These are phyloP conservation scores for Suillus subalutaceus DNA, from an alignment of 768 basidiomycete genomes.

Conservation along the genomic window DNA sequence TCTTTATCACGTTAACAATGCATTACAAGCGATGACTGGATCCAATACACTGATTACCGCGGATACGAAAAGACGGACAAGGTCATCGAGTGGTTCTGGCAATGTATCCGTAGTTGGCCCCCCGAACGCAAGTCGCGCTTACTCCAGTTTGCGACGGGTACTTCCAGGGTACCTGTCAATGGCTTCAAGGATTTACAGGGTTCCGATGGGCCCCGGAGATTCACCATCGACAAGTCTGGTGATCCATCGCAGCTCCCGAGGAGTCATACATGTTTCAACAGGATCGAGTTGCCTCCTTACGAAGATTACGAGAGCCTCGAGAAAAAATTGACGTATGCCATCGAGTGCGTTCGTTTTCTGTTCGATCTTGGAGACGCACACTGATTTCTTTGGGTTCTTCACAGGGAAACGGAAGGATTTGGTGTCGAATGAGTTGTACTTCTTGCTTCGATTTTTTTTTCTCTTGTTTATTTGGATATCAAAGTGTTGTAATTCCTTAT, in stretches of 20 bases:
- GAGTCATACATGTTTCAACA: constrained; percentile 94
- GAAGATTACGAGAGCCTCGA: constrained; percentile 86
- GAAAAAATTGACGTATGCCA: constrained; percentile 81
- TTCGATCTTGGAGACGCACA: not conserved
- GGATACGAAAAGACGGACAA: constrained; percentile 85
- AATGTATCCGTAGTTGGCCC: constrained; percentile 88
- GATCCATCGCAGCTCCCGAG: constrained; percentile 87
- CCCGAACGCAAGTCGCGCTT: constrained; percentile 85
- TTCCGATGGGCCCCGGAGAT: constrained; percentile 87
- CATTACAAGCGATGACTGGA: constrained; percentile 77
- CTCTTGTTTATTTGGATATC: constrained; percentile 6
- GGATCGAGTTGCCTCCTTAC: constrained; percentile 87
- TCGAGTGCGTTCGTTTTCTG: constrained; percentile 58
- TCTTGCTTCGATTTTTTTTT: constrained; percentile 10
- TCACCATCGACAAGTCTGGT: constrained; percentile 94
- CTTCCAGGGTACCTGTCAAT: constrained; percentile 85
- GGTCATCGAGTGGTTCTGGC: constrained; percentile 96
- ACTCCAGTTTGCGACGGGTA: constrained; percentile 87
- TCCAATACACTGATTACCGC: constrained; percentile 91
- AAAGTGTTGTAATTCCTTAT: constrained; percentile 5
- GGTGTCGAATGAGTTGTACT: constrained; percentile 52
- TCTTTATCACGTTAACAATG: not conserved
- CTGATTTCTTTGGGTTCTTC: constrained; percentile 13
- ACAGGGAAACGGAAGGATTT: constrained; percentile 79
- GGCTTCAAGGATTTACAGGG: constrained; percentile 96